Conservation (phyloP, 2,329 filamentous ascomycete species). For the Penicillium frequentans region DNA sequence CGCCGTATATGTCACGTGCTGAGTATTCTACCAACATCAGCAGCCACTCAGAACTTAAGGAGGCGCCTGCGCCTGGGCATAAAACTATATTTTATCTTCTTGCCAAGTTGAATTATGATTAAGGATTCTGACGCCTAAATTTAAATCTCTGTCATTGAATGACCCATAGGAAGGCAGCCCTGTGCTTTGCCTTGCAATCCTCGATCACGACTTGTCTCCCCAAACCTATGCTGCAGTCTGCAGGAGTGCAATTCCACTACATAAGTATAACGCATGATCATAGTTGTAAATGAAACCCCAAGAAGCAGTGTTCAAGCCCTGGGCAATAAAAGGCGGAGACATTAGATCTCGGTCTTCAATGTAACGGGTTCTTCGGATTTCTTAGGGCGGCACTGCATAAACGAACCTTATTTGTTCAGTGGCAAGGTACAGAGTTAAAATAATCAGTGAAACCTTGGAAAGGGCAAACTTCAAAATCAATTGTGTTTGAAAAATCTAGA, state of each 20-base stretch:
- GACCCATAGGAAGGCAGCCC: not conserved
- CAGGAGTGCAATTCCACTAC: not conserved
- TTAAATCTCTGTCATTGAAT: too few species aligned
- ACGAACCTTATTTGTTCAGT: not conserved
- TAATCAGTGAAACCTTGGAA: not conserved
- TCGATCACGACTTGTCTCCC: not conserved
- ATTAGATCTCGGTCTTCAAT: not conserved
- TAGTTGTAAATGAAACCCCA: not conserved
- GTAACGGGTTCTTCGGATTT: not conserved
- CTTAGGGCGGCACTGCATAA: not conserved
- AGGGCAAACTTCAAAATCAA: not conserved
- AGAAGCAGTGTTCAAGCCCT: not conserved
- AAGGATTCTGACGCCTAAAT: too few species aligned
- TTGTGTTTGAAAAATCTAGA: not conserved
- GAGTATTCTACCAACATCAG: not conserved
- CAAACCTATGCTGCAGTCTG: not conserved
- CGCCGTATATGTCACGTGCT: conserved; percentile 24
- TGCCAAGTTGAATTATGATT: too few species aligned
- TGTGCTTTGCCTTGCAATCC: not conserved
- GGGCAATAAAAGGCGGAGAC: not conserved
- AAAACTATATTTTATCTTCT: too few species aligned
- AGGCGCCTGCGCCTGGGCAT: too few species aligned
- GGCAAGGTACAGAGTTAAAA: not conserved
- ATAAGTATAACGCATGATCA: not conserved
- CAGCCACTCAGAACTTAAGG: too few species aligned